Evolutionary conservation across 345 rosid genomes (phyloP).

Genomic region (Eucalyptus victrix): DNA sequence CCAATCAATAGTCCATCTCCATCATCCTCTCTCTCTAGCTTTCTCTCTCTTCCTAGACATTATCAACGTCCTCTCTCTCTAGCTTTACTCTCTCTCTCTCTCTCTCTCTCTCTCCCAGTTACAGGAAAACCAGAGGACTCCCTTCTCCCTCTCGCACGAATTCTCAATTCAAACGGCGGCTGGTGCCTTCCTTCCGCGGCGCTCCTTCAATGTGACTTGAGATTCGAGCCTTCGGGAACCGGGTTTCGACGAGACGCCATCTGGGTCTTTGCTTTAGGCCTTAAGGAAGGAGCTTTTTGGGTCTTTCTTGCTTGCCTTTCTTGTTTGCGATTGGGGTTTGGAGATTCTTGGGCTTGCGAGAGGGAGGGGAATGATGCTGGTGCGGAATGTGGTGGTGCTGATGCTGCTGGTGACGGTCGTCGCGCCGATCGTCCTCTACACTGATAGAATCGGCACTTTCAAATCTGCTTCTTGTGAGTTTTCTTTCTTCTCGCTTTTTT

Average conservation of each 20-base stretch:
- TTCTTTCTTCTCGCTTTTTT: background rate
- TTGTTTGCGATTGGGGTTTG: background rate
- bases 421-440: slow-evolving; percentile 73
- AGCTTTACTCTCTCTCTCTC: background rate
- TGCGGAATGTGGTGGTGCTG: slow-evolving; percentile 51
- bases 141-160: background rate
- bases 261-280: background rate
- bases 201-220: background rate
- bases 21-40: background rate
- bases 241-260: background rate
- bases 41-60: background rate
- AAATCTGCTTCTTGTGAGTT: slow-evolving; percentile 29
- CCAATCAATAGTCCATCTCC: background rate
- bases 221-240: background rate
- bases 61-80: background rate
- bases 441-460: slow-evolving; percentile 40
- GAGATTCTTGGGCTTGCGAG: background rate
- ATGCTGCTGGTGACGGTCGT: slow-evolving; percentile 57
- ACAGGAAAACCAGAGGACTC: background rate
- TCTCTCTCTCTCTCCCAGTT: background rate
- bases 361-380: slow-evolving; percentile 23
- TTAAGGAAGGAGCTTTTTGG: background rate
- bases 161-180: background rate
- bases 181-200: background rate
- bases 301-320: background rate